These are phyloP conservation scores for Pyrrhoderma lamaoense DNA, from an alignment of 1,284 basidiomycete genomes.

Conservation along the genomic window DNA sequence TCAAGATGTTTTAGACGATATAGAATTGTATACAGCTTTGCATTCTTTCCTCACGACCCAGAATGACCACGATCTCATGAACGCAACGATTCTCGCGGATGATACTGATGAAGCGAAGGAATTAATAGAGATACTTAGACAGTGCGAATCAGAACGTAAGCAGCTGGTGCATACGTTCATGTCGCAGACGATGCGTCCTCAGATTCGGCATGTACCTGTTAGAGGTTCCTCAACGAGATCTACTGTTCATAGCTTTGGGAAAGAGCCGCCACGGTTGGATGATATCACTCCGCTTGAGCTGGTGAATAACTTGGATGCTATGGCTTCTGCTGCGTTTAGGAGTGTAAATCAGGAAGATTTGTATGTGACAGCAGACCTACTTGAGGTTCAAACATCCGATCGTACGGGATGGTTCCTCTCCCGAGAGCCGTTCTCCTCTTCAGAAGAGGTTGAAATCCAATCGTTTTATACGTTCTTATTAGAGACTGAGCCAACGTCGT, in stretches of 20 bases:
- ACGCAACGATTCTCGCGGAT: neutral
- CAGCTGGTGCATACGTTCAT: slow-evolving; percentile 42
- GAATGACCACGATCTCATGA: slow-evolving; percentile 25
- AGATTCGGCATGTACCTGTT: slow-evolving; percentile 25
- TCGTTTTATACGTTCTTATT: slow-evolving; percentile 64
- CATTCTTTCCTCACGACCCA: slow-evolving; percentile 42
- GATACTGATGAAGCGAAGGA: slow-evolving; percentile 26
- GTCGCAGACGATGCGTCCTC: slow-evolving; percentile 56
- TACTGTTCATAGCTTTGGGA: slow-evolving; percentile 37
- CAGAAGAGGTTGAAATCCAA: slow-evolving; percentile 66
- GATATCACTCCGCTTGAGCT: slow-evolving; percentile 57
- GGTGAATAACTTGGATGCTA: slow-evolving; percentile 65
- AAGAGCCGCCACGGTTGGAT: slow-evolving; percentile 61
- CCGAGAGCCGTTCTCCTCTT: slow-evolving; percentile 42
- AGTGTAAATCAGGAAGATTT: slow-evolving; percentile 74
- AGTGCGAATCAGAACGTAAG: slow-evolving; percentile 38
- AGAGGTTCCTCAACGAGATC: slow-evolving; percentile 26
- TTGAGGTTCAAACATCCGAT: slow-evolving; percentile 73
- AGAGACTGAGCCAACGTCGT: slow-evolving; percentile 60
- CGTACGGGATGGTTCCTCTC: slow-evolving; percentile 67
- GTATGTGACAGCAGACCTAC: slow-evolving; percentile 62
- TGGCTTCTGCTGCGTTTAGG: slow-evolving; percentile 63
- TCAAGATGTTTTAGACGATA: slow-evolving; percentile 68
- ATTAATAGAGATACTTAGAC: slow-evolving; percentile 38
- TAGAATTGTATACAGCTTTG: slow-evolving; percentile 50